Base-by-base conservation (phyloP, 2,329 filamentous ascomycete genomes). In the Pestalotiopsis sp. region DNA sequence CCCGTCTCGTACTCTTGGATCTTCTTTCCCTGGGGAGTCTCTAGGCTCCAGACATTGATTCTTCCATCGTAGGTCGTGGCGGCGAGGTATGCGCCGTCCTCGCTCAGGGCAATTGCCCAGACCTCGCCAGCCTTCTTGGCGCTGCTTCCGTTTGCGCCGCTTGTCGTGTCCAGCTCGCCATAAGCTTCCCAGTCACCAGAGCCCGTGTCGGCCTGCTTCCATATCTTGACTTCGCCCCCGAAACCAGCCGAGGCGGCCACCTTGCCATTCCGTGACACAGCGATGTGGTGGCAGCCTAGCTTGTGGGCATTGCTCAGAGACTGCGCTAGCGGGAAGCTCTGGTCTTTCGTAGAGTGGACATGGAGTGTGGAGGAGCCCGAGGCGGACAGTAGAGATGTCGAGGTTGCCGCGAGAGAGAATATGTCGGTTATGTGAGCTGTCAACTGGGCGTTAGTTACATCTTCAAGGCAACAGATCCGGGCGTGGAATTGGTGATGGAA, bases 231-330 rank as follows among this genome's bases (percentile, higher is more conserved):
- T 73, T 96, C 93, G 56, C 97, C 95, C 20, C 90, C 94, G 76
- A 99, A 99, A 0, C 96, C 97, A 14, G 91, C 93, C 69, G 91
- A 97, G 4, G 93, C 94, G 17, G 93, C 93, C 67, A 90, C 86
- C 66, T 86, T 89, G 58, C 94, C 94, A 73, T 92, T 87, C 56
- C 80, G 90, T 83, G 78, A 87, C 14, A 92, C 91, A 71, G 90
- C 91, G 64, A 98, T 84, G 81, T 99, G 96, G 82, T 99, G 96
- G 77, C 94, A 96, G 73, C 96, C 96, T 41, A 97, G 88, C 73
- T 91, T 91, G 83, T 99, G 96, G 38, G 92, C 95, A 73, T 89
- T 88, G 66, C 90, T 84, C 70, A 99, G 88, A 25, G 91, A 93
- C 79, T 99, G 96, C 13, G 87, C 85, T 71, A 97, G 87, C 2